Conservation (phyloP, 2,329 filamentous ascomycete species). For the Acephala macrosclerotiorum region DNA sequence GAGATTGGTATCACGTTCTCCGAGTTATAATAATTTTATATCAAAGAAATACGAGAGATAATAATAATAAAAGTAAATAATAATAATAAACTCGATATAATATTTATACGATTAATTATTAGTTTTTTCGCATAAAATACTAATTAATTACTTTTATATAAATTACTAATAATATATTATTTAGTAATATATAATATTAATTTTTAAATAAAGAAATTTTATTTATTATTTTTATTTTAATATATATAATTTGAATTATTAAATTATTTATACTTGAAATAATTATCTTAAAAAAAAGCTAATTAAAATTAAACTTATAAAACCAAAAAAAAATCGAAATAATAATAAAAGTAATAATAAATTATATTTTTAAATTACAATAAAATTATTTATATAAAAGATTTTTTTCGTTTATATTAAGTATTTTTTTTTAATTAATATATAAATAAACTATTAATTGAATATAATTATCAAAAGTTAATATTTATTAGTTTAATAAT, state of each 20-base stretch:
- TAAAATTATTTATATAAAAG: no score
- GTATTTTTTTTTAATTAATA: conserved; percentile 2
- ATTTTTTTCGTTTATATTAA: not conserved
- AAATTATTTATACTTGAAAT: conserved; percentile 8
- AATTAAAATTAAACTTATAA: not conserved
- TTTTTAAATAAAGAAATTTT: conserved; percentile 4
- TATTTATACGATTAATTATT: not conserved
- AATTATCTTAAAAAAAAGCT: not conserved
- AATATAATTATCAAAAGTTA: not conserved
- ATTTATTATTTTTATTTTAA: conserved; percentile 2
- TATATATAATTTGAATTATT: conserved; percentile 10
- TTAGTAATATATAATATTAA: not conserved
- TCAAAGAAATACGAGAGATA: not conserved
- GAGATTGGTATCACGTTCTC: not conserved
- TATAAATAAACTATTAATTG: no score
- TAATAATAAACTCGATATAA: not conserved
- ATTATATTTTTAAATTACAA: not conserved
- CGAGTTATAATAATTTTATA: not conserved
- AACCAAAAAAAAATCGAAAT: not conserved
- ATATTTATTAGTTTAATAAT: conserved; percentile 15
- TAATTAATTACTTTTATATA: conserved; percentile 2
- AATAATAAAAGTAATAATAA: not conserved
- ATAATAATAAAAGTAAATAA: not conserved
- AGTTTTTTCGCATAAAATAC: conserved; percentile 5
- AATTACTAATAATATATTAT: not conserved